Evolutionary conservation across 2,329 filamentous ascomycete species (phyloP), one percentile per base, ranked within the genome.

Genomic region (Scortechinia acanthostroma): DNA sequence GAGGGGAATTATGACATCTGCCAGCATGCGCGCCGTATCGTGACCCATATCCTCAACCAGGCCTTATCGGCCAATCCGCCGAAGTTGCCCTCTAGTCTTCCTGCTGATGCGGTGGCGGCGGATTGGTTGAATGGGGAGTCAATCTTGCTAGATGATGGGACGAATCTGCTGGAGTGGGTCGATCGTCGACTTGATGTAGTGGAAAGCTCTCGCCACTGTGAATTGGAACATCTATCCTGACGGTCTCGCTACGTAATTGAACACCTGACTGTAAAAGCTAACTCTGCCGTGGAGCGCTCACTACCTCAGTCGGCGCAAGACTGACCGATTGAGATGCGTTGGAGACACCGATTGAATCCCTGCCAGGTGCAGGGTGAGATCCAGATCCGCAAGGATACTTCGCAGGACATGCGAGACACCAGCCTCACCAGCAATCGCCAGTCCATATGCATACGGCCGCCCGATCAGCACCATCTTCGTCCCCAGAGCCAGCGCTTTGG

Each of bases 401-500:
- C 53, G 3, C 52, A n/a, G 48, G 49, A 44, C 42, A 51, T 49
- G 50, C 14, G 46, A 17, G 21, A 52, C 60, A 48, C 52, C 61
- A 57, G 63, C 61, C 35, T 67, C 58, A 23, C 64, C 54, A 2
- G 66, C 66, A 46, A 64, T 65, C 5, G 58, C 60, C 22, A 70
- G 51, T 4, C 67, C 64, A 50, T 70, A 71, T 33, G 70, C 56
- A 48, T 70, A 69, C 0, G 66, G 66, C 10, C 69, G 51, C 0
- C 70, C 71, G 5, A 74, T 51, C 2, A 70, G 70, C 0, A 64
- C 71, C 0, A 65, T 70, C 17, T 59, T 70, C 0, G 68, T 70
- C 3, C 71, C 71, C 4, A 74, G 53, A 23, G 63, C 65, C 1
- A 74, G 51, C 14, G 68, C 67, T 53, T 73, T 72, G 14, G 74